These are phyloP conservation scores for Crassisporium funariophilum DNA, from an alignment of 768 basidiomycete species.

Conservation along the genomic window DNA sequence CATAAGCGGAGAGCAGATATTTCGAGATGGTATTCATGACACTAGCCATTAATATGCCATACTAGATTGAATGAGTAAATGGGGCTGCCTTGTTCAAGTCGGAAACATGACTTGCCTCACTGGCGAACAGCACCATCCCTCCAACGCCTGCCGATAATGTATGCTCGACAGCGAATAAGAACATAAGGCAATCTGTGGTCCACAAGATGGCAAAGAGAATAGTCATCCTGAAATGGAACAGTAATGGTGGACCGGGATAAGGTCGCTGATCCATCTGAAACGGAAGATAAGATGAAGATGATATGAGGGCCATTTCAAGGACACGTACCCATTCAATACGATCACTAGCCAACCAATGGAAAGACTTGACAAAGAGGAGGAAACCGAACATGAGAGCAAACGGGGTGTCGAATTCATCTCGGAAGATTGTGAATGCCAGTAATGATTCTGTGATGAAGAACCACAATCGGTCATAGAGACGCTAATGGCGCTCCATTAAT, in stretches of 20 bases:
- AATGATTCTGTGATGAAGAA: conserved; percentile 97
- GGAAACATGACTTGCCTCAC: conserved; percentile 62
- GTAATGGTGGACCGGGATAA: conserved; percentile 76
- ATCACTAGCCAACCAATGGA: conserved; percentile 96
- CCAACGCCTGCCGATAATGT: conserved; percentile 79
- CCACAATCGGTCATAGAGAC: conserved; percentile 95
- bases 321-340: conserved; percentile 94
- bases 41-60: conserved; percentile 85
- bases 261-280: conserved; percentile 95
- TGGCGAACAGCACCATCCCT: conserved; percentile 93
- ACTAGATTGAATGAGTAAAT: conserved; percentile 49
- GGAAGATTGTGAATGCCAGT: conserved; percentile 95
- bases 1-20: conserved; percentile 80
- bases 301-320: no score
- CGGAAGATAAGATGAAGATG: background rate
- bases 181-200: conserved; percentile 74
- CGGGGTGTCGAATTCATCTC: conserved; percentile 91
- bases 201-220: conserved; percentile 75
- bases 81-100: conserved; percentile 1
- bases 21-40: conserved; percentile 78
- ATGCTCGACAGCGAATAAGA: conserved; percentile 78
- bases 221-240: conserved; percentile 87
- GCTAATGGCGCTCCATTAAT: conserved; percentile 45
- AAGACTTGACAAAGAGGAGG: conserved; percentile 92
- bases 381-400: conserved; percentile 96